Evolutionary conservation across 352 stramenopile species (phyloP).

Genomic region (Globisporangium nodosum): DNA sequence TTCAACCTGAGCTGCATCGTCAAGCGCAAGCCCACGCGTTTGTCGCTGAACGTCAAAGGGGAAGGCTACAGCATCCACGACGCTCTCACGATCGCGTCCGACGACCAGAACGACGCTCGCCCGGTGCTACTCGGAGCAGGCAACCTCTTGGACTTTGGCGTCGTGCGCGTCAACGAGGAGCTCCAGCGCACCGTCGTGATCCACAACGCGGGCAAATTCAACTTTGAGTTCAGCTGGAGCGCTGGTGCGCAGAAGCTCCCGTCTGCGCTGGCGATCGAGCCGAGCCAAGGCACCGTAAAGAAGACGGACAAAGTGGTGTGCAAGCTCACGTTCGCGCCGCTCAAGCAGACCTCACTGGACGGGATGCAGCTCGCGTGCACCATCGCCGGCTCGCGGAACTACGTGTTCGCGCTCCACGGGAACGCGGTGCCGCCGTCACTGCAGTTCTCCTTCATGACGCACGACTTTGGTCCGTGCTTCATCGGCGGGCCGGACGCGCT

Average conservation of each 20-base stretch:
- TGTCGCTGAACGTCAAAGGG: conserved; percentile 93
- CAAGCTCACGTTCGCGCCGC: conserved; percentile 67
- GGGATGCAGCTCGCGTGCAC: conserved; percentile 67
- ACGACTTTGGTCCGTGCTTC: conserved; percentile 92
- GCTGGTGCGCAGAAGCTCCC: conserved; percentile 23
- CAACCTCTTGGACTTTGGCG: conserved; percentile 84
- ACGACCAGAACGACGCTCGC: conserved; percentile 36
- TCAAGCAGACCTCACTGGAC: conserved; percentile 73
- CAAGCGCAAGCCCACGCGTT: conserved; percentile 87
- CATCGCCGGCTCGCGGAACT: conserved; percentile 81
- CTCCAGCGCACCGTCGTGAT: conserved; percentile 65
- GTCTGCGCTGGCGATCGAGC: conserved; percentile 52
- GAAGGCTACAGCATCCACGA: conserved; percentile 93
- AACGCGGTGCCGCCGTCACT: conserved; percentile 77
- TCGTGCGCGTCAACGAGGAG: conserved; percentile 82
- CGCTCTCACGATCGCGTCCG: conserved; percentile 34
- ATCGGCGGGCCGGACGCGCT: conserved; percentile 71
- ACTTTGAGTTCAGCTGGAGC: conserved; percentile 92
- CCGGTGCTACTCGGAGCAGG: conserved; percentile 18
- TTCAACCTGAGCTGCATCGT: conserved; percentile 91
- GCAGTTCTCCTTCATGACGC: conserved; percentile 85
- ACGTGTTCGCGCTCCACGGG: conserved; percentile 71
- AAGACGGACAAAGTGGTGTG: conserved; percentile 84
- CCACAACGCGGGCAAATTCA: conserved; percentile 93
- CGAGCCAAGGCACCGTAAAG: conserved; percentile 79